Evolutionary conservation across 352 stramenopile species (phyloP).

Genomic region (Globisporangium radiosum): DNA sequence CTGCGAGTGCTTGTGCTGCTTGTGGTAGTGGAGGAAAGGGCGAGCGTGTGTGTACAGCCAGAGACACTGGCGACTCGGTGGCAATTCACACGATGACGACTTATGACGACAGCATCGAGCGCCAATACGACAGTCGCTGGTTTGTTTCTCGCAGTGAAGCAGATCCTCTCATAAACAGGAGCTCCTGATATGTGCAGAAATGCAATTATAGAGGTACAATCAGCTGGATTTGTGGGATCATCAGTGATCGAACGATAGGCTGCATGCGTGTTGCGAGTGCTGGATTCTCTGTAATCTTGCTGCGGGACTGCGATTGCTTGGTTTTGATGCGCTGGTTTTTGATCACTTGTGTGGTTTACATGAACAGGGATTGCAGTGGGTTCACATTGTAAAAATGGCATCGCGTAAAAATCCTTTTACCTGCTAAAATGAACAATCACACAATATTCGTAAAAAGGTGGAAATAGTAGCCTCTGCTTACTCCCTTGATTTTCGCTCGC

Average conservation of each 20-base stretch:
- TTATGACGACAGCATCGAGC: no score
- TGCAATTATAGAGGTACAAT: background rate
- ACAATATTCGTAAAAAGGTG: background rate
- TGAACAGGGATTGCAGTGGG: background rate
- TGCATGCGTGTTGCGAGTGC: background rate
- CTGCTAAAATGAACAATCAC: no score
- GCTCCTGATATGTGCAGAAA: background rate
- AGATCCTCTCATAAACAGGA: no score
- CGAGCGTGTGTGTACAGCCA: no score
- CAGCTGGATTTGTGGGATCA: background rate
- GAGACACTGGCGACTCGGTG: no score
- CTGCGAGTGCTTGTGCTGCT: background rate
- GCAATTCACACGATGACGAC: no score
- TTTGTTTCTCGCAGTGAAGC: no score
- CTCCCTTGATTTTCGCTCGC: background rate
- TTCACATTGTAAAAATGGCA: conserved; percentile 4
- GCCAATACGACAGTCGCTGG: no score
- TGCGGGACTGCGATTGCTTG: background rate
- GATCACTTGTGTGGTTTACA: background rate
- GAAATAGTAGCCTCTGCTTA: background rate
- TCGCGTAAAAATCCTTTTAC: background rate
- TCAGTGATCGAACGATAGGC: background rate
- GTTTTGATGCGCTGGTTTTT: background rate
- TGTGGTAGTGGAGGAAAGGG: no score
- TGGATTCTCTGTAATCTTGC: background rate